Percentiles rank a stretch among this genome's conserved stretches.
Conservation (phyloP, 768 basidiomycete species). For the Xerocomus brunneocitrinus region DNA sequence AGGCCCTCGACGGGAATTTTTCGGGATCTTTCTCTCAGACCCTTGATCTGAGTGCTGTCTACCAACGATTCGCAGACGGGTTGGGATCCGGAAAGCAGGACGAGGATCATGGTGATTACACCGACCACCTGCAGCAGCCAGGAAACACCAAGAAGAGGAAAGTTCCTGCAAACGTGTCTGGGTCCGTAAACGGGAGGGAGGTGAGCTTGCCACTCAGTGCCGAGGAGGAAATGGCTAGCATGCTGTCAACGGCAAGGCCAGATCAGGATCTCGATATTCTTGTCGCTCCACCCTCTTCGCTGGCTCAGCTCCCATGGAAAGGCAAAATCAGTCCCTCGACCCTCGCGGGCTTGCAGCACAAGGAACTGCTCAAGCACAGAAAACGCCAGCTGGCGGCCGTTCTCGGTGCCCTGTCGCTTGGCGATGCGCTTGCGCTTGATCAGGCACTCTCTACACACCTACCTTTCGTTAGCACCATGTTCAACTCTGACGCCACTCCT, state of each 20-base stretch:
- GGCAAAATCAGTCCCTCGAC: conserved; percentile 57
- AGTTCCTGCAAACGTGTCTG: conserved; percentile 61
- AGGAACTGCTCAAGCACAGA: conserved; percentile 64
- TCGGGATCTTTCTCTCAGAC: conserved; percentile 20
- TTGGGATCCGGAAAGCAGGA: conserved; percentile 36
- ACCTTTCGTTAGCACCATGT: conserved; percentile 33
- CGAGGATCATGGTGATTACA: conserved; percentile 56
- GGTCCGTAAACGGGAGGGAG: conserved; percentile 40
- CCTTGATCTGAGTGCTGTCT: conserved; percentile 26
- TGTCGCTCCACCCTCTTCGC: conserved; percentile 16
- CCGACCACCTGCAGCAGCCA: conserved; percentile 68
- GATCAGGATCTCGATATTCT: conserved; percentile 24
- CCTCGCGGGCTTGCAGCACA: conserved; percentile 67
- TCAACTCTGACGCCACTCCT: conserved; percentile 25
- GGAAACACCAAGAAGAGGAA: conserved; percentile 88
- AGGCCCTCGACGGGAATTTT: conserved; percentile 12
- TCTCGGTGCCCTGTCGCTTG: conserved; percentile 60
- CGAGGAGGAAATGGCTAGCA: conserved; percentile 38
- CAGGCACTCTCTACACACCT: conserved; percentile 59
- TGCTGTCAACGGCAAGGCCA: conserved; percentile 23
- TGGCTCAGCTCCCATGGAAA: conserved; percentile 22
- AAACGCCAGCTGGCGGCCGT: conserved; percentile 70
- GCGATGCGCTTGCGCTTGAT: conserved; percentile 71
- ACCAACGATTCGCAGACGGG: conserved; percentile 23
- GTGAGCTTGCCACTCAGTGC: conserved; percentile 38